Base-by-base conservation (phyloP, 2,329 filamentous ascomycete genomes). In the Ophiostoma novo-ulmi region DNA sequence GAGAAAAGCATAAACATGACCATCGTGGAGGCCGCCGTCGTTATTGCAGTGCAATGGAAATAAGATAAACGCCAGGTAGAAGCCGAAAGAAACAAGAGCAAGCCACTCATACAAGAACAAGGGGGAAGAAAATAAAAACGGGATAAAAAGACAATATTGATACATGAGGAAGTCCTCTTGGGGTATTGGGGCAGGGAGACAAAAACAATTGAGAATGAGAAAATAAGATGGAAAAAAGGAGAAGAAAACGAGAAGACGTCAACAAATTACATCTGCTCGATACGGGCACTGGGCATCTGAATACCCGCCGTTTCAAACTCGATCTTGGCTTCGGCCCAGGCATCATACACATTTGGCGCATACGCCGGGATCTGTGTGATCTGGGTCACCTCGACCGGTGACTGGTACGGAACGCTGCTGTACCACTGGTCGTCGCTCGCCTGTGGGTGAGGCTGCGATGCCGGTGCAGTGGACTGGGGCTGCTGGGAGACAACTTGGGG, bases 251-350 rank as follows among this genome's bases (percentile, higher is more conserved):
- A 8, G 67, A 36, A 14, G 36, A 52, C 7, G 8, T 39, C 14
- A 35, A 14, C 22, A 41, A 22, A 38, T 17, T 31, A 88, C 79
- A 89, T 80, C 72, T 80, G 84, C 74, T 87, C 85, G 73, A 89
- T 83, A 68, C 87, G 81, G 61, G 82, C 84, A 75, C 85, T 88
- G 13, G 87, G 87, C 78, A 89, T 81, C 77, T 87, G 86, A 79
- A 88, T 83, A 11, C 83, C 81, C 26, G 84, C 81, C 73, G 88
- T 86, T 58, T 86, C 85, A 71, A 82, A 87, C 74, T 88, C 86
- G 35, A 86, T 78, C 79, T 89, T 88, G 61, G 82, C 80, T 7
- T 73, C 73, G 17, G 76, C 78, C 82, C 85, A 89, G 1, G 84
- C 78, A 73, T 86, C 84, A 73, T 84, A 85, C 20, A 85, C 80